Evolutionary conservation across 768 basidiomycete genomes (phyloP).

Genomic region (Hemileccinum rubropunctum): DNA sequence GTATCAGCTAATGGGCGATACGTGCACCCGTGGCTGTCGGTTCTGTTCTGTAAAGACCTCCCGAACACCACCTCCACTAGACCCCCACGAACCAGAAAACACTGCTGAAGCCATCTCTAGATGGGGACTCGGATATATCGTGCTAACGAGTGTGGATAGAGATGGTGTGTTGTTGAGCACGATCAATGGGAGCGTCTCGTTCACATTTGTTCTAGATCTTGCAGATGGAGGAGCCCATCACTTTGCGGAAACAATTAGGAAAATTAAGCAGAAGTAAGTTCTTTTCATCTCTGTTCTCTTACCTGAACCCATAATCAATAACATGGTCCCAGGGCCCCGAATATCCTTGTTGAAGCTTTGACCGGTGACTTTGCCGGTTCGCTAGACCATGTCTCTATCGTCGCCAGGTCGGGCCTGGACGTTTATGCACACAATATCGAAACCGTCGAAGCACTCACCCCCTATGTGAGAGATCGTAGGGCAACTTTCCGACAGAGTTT

Average conservation of each 20-base stretch:
- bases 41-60: slow-evolving; percentile 99
- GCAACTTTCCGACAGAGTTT: slow-evolving; percentile 89
- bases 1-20: slow-evolving; percentile 93
- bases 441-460: slow-evolving; percentile 92
- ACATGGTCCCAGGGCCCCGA: slow-evolving; percentile 65
- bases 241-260: slow-evolving; percentile 92
- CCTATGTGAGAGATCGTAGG: slow-evolving; percentile 91
- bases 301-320: background rate
- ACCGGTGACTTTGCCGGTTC: slow-evolving; percentile 92
- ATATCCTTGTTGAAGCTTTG: slow-evolving; percentile 94
- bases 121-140: slow-evolving; percentile 98
- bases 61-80: slow-evolving; percentile 80
- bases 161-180: slow-evolving; percentile 62
- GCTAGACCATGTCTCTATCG: slow-evolving; percentile 68
- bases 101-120: slow-evolving; percentile 97
- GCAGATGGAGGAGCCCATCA: slow-evolving; percentile 89
- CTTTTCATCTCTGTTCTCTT: slow-evolving; percentile 29
- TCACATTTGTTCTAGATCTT: slow-evolving; percentile 59
- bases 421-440: slow-evolving; percentile 99
- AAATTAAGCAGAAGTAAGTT: slow-evolving; percentile 87
- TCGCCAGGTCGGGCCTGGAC: slow-evolving; percentile 92
- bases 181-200: background rate
- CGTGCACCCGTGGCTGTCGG: slow-evolving; percentile 95
- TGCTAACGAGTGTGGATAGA: slow-evolving; percentile 93
- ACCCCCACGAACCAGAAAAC: slow-evolving; percentile 96